Evolutionary conservation across 345 rosid species (phyloP), one percentile per base, ranked within the genome.

Genomic region (Gossypium sturtianum): DNA sequence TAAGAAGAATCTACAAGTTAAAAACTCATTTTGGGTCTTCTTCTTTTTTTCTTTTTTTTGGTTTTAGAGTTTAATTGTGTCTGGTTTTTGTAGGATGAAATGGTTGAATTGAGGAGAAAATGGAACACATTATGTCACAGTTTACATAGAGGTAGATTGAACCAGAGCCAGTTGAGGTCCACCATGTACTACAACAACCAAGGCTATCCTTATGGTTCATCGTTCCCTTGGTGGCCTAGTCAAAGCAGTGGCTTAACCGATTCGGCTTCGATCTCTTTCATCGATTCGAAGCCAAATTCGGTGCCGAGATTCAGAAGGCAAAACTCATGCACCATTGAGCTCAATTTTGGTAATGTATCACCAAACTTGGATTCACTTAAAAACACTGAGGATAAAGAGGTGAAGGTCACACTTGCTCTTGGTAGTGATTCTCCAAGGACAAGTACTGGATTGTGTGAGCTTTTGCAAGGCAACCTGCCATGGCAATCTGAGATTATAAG

Each of bases 121-220:
- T 93, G 97, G 97, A 88, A 81, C 82, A 88, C 83, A 73, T 68
- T 82, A 58, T 93, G 98, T 84, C 89, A 77, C 19, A 81, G 89
- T 72, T 81, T 84, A 70, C 89, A 90, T 77, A 87, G 80, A 71
- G 81, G 79, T 29, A 86, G 77, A 70, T 74, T 74, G 45, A 72
- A 13, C 47, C 78, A 61, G 41, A 64, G 63, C 66, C 63, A 57
- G 27, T 29, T 70, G 64, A 56, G 45, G 49, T 73, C 81, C 54
- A 11, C 75, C 9, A 13, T 66, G 48, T 74, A 57, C 70, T 52
- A 54, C 70, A 81, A 73, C 67, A 61, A 53, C 70, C 85, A 79
- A 80, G 71, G 51, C 58, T 61, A 66, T 57, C 61, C 84, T 38
- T 75, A 72, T 71, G 81, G 73, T 44, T 83, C 88, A 66, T 77